Percentiles rank a stretch among this genome's conserved stretches.
phyloP scores from a whole-genome alignment of 208 protist genomes.

The Crithidia bombi region DNA sequence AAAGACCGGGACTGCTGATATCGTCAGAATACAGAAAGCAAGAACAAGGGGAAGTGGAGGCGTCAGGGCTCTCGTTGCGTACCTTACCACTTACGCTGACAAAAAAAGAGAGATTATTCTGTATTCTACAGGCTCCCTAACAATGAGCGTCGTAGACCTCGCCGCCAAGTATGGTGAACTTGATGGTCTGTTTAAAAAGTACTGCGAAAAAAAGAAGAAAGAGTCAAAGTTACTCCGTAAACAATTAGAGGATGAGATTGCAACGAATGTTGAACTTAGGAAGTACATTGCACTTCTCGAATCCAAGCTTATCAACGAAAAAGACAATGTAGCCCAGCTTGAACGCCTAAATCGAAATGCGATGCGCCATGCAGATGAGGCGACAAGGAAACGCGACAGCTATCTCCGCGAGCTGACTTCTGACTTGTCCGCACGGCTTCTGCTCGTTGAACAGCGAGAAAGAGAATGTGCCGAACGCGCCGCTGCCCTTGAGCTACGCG shows the following conservation, averaged over 20 bases:
- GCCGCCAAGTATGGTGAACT: slow-evolving; percentile 19
- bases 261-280: slow-evolving; percentile 23
- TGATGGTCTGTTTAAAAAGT: slow-evolving; percentile 26
- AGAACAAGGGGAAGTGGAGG: too few species aligned
- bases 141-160: slow-evolving; percentile 9
- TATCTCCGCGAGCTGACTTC: neutral
- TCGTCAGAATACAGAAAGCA: too few species aligned
- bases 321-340: neutral
- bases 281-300: slow-evolving; percentile 27
- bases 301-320: slow-evolving; percentile 4
- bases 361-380: neutral
- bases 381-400: neutral
- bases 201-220: slow-evolving; percentile 12
- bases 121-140: too few species aligned
- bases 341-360: slow-evolving; percentile 2
- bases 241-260: slow-evolving; percentile 19
- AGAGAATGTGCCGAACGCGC: slow-evolving; percentile 5
- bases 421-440: slow-evolving; percentile 8
- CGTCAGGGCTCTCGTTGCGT: too few species aligned
- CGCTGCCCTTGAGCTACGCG: slow-evolving; percentile 1
- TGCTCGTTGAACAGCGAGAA: slow-evolving; percentile 16
- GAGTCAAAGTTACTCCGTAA: slow-evolving; percentile 12
- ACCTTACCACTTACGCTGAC: slow-evolving; percentile 2
- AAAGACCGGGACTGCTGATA: too few species aligned
- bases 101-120: neutral